Base-by-base conservation (phyloP, 352 stramenopile genomes). In the Globisporangium yorkense region DNA sequence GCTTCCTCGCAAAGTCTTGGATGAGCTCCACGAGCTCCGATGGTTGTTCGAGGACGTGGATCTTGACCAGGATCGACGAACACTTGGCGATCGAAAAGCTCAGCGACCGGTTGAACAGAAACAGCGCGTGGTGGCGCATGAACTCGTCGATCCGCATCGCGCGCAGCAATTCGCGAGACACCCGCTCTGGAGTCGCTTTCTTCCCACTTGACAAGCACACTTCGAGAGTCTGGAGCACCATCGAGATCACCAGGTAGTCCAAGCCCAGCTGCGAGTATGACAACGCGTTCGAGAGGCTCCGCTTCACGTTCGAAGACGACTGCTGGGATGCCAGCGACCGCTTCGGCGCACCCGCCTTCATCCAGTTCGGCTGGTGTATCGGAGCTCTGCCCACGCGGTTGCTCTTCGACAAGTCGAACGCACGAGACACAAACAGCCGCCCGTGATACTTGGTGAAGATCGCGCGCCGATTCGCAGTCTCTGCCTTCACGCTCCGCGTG, bases 61-160 rank as follows among this genome's bases (percentile, higher is more conserved):
- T 80, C 62, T 95, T 95, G 15, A 93, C 85, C 56, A 95, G 66
- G 54, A 93, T 89, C 8, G 85, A 92, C 21, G 85, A 92, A 49
- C 79, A 91, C 56, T 95, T 95, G 7, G 85, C 76, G 16, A 92
- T 83, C 33, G 80, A 88, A 60, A 95, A 93, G 56, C 80, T 91
- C 55, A 95, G 51, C 52, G 81, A 92, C n/a, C 85, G 77, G 31
- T 92, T 95, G 61, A 87, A 90, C 31, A 92, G 57, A 61, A 95
- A 95, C 18, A 95, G 59, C 35, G 83, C 83, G 61, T 95, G 77
- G 51, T 95, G 85, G 5, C 82, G 80, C 70, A 84, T 89, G 64
- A 95, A 95, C 35, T 92, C 83, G 51, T 92, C 83, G 46, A 95
- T 79, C 31, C 76, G 80, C 85, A 95, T 95, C 13, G 83, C 79